These are phyloP conservation scores for Camellia japonica DNA, from an alignment of 148 eudicot genomes.

Conservation along the genomic window DNA sequence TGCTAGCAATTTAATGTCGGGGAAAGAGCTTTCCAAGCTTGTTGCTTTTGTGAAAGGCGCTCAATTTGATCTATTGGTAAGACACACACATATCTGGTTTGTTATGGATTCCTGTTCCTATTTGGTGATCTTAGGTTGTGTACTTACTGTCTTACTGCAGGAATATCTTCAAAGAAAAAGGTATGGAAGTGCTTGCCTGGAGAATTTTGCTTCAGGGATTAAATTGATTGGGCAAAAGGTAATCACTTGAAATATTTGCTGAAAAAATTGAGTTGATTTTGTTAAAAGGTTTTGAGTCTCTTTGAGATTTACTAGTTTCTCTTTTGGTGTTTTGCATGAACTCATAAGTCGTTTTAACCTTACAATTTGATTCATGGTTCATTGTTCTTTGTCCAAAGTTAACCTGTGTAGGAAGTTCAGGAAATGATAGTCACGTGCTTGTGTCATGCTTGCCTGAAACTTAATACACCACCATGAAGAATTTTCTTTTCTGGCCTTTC, in stretches of 20 bases:
- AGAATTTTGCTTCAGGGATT: constrained; percentile 48
- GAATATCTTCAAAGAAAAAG: constrained; percentile 93
- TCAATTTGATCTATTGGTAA: constrained; percentile 93
- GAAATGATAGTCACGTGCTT: too few relatives aligned
- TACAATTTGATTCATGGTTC: neutral
- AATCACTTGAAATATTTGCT: neutral
- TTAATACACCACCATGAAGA: neutral
- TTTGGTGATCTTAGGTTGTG: constrained; percentile 2
- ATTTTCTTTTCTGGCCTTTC: neutral
- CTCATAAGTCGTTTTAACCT: neutral
- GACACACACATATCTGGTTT: neutral
- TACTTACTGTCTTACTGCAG: constrained; percentile 35
- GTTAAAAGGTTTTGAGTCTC: neutral
- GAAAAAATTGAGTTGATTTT: neutral
- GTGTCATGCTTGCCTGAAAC: neutral
- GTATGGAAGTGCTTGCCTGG: constrained; percentile 46
- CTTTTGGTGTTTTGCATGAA: neutral
- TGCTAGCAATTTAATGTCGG: too few relatives aligned
- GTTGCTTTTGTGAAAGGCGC: constrained; percentile 85
- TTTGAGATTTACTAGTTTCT: neutral
- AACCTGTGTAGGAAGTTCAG: neutral
- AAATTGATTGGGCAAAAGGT: constrained; percentile 31
- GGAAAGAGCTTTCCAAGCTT: too few relatives aligned
- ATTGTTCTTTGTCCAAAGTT: neutral
- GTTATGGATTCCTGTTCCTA: neutral